phyloP scores from a whole-genome alignment of 2,329 filamentous ascomycete genomes.

The Purpureocillium lavendulum region DNA sequence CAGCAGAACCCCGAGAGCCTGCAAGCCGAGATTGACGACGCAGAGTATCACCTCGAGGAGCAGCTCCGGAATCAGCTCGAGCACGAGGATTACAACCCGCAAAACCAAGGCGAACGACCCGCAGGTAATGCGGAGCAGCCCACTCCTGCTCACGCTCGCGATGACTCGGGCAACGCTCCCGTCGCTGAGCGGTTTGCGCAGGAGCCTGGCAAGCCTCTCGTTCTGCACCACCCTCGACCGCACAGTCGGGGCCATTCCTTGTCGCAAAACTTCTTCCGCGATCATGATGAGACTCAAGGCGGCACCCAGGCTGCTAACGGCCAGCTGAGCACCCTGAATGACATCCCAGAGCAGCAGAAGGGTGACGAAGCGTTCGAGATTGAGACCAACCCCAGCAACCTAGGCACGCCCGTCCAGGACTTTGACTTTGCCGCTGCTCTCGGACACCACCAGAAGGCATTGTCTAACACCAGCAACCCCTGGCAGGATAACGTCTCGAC shows the following conservation, averaged over 20 bases:
- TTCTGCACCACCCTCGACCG: slow-evolving; percentile 65
- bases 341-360: slow-evolving; percentile 29
- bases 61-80: slow-evolving; percentile 72
- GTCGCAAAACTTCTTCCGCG: slow-evolving; percentile 56
- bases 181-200: slow-evolving; percentile 43
- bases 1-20: slow-evolving; percentile 56
- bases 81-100: slow-evolving; percentile 67
- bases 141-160: slow-evolving; percentile 27
- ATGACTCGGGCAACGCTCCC: slow-evolving; percentile 40
- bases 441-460: slow-evolving; percentile 42
- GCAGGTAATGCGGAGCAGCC: slow-evolving; percentile 14
- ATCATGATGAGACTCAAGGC: slow-evolving; percentile 39
- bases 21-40: slow-evolving; percentile 77
- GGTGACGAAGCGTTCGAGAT: slow-evolving; percentile 55
- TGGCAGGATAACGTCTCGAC: slow-evolving; percentile 47
- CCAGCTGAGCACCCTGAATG: slow-evolving; percentile 31
- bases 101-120: slow-evolving; percentile 29
- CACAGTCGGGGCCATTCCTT: slow-evolving; percentile 66
- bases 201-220: slow-evolving; percentile 43
- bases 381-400: slow-evolving; percentile 65
- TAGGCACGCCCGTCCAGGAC: slow-evolving; percentile 53
- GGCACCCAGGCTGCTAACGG: slow-evolving; percentile 27
- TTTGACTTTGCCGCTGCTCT: slow-evolving; percentile 37
- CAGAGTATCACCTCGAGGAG: slow-evolving; percentile 77
- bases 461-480: slow-evolving; percentile 53